These are phyloP conservation scores for Globisporangium spinosum DNA, from an alignment of 352 stramenopile genomes.

Conservation along the genomic window DNA sequence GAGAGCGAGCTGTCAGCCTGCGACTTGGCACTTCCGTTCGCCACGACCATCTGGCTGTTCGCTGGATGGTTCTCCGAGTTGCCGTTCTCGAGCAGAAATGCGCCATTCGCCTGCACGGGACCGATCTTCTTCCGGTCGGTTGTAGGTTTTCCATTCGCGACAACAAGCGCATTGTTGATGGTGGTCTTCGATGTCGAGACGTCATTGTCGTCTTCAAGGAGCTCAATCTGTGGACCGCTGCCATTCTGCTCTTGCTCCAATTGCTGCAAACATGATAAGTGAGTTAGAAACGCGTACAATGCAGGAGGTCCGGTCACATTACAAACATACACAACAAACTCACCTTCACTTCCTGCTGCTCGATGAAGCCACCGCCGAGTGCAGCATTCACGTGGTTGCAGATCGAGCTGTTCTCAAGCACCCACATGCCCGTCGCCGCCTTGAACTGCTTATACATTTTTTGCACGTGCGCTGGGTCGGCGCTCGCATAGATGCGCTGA, in stretches of 20 bases:
- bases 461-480: slow-evolving; percentile 74
- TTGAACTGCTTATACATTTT: slow-evolving; percentile 88
- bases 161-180: slow-evolving; percentile 36
- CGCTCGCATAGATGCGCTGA: slow-evolving; percentile 83
- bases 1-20: slow-evolving; percentile 18
- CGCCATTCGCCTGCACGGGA: slow-evolving; percentile 12
- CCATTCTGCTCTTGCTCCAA: slow-evolving; percentile 26
- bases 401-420: slow-evolving; percentile 82
- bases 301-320: too few relatives aligned
- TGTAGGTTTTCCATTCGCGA: slow-evolving; percentile 15
- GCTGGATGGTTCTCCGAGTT: slow-evolving; percentile 29
- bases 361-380: slow-evolving; percentile 62
- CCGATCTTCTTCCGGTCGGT: slow-evolving; percentile 12
- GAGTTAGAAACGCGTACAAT: not conserved
- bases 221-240: slow-evolving; percentile 34
- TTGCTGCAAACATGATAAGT: slow-evolving; percentile 12
- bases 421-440: slow-evolving; percentile 78
- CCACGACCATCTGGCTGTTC: slow-evolving; percentile 44
- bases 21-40: slow-evolving; percentile 23
- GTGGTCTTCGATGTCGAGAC: slow-evolving; percentile 11
- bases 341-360: slow-evolving; percentile 36
- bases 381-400: slow-evolving; percentile 72
- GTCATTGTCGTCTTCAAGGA: slow-evolving; percentile 40
- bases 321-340: not conserved
- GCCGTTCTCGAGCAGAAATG: slow-evolving; percentile 34